These are phyloP conservation scores for Vickermania spadyakhi DNA, from an alignment of 208 protist species.

Conservation along the genomic window DNA sequence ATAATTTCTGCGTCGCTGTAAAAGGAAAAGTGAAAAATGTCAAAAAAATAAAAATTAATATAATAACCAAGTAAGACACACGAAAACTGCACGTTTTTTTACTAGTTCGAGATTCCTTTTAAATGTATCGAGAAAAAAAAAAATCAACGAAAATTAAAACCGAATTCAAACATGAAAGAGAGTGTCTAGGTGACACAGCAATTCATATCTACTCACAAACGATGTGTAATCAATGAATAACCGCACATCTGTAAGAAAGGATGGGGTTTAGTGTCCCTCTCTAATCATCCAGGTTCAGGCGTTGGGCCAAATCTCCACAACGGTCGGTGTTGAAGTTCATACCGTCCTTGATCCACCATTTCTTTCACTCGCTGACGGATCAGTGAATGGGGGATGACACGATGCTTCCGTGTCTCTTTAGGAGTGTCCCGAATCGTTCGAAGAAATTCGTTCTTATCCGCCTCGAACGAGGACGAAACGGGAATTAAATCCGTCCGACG, in stretches of 20 bases:
- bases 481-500: conserved; percentile 15
- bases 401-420: background rate
- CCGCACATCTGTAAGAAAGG: too few relatives aligned
- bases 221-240: too few relatives aligned
- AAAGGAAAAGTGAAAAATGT: background rate
- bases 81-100: too few relatives aligned
- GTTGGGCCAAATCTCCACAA: too few relatives aligned
- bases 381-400: background rate
- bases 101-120: background rate
- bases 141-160: conserved; percentile 8
- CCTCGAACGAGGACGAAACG: conserved; percentile 8
- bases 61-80: too few relatives aligned
- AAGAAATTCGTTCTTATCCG: background rate
- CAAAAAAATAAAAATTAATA: background rate
- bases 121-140: conserved; percentile 6
- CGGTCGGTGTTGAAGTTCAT: background rate
- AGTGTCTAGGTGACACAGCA: too few relatives aligned
- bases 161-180: too few relatives aligned
- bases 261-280: too few relatives aligned
- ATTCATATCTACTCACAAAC: too few relatives aligned
- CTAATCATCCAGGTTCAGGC: too few relatives aligned
- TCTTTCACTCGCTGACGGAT: background rate
- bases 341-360: background rate
- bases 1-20: background rate
- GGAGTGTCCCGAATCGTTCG: background rate